phyloP scores from a whole-genome alignment of 1,139 yeast species.

The Zygoascus sp. region DNA sequence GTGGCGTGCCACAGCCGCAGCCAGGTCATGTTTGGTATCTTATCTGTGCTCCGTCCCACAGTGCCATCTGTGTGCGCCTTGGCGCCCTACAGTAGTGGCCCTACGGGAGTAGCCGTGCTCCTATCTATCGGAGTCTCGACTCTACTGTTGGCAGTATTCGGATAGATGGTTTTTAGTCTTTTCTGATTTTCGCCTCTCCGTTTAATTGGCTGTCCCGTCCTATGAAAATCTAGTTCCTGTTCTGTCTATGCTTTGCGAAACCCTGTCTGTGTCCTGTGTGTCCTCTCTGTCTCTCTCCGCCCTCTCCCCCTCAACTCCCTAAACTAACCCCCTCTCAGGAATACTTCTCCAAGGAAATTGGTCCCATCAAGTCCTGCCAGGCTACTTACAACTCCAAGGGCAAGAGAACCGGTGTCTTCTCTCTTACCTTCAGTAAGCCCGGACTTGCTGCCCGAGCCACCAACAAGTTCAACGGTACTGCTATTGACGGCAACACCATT shows the following conservation, averaged over 20 bases:
- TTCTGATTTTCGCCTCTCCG: too few species aligned
- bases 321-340: conserved; percentile 49
- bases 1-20: too few species aligned
- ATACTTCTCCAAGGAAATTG: conserved; percentile 82
- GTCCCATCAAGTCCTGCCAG: conserved; percentile 70
- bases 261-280: not conserved
- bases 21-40: too few species aligned
- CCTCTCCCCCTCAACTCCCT: not conserved
- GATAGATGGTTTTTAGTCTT: too few species aligned
- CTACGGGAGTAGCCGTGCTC: too few species aligned
- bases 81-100: too few species aligned
- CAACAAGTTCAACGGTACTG: conserved; percentile 83
- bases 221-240: too few species aligned
- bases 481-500: conserved; percentile 81
- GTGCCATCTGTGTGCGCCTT: too few species aligned
- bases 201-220: too few species aligned
- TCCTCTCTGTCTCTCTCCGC: not conserved
- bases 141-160: too few species aligned
- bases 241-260: not conserved
- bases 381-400: conserved; percentile 85
- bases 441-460: conserved; percentile 75
- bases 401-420: conserved; percentile 86
- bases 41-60: too few species aligned
- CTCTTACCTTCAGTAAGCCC: conserved; percentile 65
- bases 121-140: too few species aligned